These are phyloP conservation scores for Pseudogymnoascus sp. DNA, from an alignment of 2,329 filamentous ascomycete species.

Conservation along the genomic window DNA sequence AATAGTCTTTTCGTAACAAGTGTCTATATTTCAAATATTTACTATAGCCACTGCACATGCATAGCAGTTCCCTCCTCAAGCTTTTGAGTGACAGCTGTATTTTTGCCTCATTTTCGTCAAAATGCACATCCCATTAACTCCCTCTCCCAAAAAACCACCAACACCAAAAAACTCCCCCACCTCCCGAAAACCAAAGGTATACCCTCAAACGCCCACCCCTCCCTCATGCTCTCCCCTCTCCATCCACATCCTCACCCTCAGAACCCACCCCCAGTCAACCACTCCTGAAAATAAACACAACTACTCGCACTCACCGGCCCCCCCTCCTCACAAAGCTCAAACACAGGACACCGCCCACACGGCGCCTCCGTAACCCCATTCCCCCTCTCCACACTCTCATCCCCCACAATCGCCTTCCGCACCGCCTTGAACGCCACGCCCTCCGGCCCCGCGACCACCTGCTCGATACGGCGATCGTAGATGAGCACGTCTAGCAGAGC, in stretches of 20 bases:
- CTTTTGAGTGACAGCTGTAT: background rate
- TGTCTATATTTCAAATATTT: too few species aligned
- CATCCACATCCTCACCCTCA: slow-evolving; percentile 10
- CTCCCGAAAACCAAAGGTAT: background rate
- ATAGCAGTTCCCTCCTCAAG: background rate
- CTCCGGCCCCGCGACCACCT: slow-evolving; percentile 32
- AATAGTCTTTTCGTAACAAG: too few species aligned
- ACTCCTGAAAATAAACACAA: slow-evolving; percentile 85
- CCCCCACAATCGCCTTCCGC: slow-evolving; percentile 17
- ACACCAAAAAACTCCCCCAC: background rate
- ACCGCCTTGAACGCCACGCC: slow-evolving; percentile 30
- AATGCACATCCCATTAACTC: background rate
- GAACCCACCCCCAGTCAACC: slow-evolving; percentile 36
- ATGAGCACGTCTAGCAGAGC: slow-evolving; percentile 82
- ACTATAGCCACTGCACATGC: too few species aligned
- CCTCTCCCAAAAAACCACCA: background rate
- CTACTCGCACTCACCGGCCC: slow-evolving; percentile 83
- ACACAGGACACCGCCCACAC: slow-evolving; percentile 87
- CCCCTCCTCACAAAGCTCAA: slow-evolving; percentile 83
- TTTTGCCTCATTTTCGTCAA: too few species aligned
- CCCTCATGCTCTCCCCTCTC: too few species aligned
- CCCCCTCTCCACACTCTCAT: slow-evolving; percentile 36
- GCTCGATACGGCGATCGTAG: slow-evolving; percentile 78
- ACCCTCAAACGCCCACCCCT: background rate
- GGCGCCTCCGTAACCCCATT: slow-evolving; percentile 68